Evolutionary conservation across 306 rosid genomes (phyloP), one percentile per base, ranked within the genome.

Genomic region (Boehmeria nivea): DNA sequence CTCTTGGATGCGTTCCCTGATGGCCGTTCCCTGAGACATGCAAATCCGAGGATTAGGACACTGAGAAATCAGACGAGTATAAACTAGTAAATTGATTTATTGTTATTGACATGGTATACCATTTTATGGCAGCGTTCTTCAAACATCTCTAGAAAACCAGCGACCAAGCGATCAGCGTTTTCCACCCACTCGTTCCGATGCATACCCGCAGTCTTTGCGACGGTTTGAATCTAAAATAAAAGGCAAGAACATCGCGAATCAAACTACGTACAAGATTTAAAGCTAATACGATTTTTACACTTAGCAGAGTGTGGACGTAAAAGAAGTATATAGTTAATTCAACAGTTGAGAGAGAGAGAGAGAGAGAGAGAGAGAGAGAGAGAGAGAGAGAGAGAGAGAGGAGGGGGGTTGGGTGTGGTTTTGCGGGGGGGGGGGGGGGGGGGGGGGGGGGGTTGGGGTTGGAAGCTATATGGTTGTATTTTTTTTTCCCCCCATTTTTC

Each of bases 41-140:
- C 76, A 71, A 47, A 28, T 20, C 12, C 14, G 54, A 37, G 43
- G 52, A 13, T 51, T 49, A 52, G 16, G 4, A 14, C 9, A 1
- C n/a, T 12, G 22, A 0, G 31, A 42, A 58, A 33, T 17, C 12
- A 2, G 13, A 53, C 13, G 38, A 13, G 43, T 45, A 39, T n/a
- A n/a, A n/a, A 16, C 51, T 14, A 39, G 15, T 9, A 2, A 46
- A 44, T 22, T 56, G 47, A 23, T 22, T 40, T 18, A 12, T 45
- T 36, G 43, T 42, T 57, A n/a, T 65, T 59, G 57, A 64, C n/a
- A 48, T 62, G 43, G 63, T 83, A 68, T 65, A 87, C 99, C 99
- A 91, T 91, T 77, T 91, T 91, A 59, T 91, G 99, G 73, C 95
- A 91, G 57, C 99, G 93, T 84, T 91, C 99, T 84, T 91, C 99